Evolutionary conservation across 148 eudicot species (phyloP).

Genomic region (Fallopia convolvulus): DNA sequence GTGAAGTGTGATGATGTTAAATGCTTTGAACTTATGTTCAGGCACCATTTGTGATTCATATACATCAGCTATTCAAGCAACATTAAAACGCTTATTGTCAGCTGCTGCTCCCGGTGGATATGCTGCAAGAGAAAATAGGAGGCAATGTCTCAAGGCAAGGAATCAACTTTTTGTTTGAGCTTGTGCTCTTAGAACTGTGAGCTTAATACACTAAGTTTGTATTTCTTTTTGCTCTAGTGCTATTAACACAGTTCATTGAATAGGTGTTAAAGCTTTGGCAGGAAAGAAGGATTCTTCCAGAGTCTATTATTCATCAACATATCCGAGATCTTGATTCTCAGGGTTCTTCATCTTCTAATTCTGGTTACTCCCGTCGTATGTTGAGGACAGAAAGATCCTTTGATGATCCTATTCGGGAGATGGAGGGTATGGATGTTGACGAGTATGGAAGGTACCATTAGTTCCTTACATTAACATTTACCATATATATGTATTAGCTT

Average conservation of each 20-base stretch:
- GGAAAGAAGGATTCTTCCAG: slow-evolving; percentile 80
- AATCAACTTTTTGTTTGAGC: background rate
- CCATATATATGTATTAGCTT: background rate
- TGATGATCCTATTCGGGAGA: slow-evolving; percentile 88
- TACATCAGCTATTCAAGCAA: slow-evolving; percentile 67
- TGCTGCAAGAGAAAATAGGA: slow-evolving; percentile 78
- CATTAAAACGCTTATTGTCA: slow-evolving; percentile 62
- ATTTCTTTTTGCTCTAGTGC: background rate
- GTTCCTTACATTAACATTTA: background rate
- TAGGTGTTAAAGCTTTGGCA: slow-evolving; percentile 94
- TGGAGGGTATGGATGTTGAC: slow-evolving; percentile 94
- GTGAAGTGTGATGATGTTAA: background rate
- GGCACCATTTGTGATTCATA: slow-evolving; percentile 65
- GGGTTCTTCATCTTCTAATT: slow-evolving; percentile 45
- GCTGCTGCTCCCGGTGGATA: slow-evolving; percentile 99
- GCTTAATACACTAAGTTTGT: background rate
- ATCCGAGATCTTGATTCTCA: slow-evolving; percentile 74
- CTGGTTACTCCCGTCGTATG: slow-evolving; percentile 56
- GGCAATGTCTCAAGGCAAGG: slow-evolving; percentile 89
- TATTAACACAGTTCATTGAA: slow-evolving; percentile 7
- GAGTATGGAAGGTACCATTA: slow-evolving; percentile 85
- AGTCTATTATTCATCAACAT: slow-evolving; percentile 62
- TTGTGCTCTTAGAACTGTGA: background rate
- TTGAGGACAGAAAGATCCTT: slow-evolving; percentile 86
- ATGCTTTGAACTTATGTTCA: slow-evolving; percentile 18